Evolutionary conservation across 2,329 filamentous ascomycete species (phyloP).

Genomic region (Fonsecaea monophora): DNA sequence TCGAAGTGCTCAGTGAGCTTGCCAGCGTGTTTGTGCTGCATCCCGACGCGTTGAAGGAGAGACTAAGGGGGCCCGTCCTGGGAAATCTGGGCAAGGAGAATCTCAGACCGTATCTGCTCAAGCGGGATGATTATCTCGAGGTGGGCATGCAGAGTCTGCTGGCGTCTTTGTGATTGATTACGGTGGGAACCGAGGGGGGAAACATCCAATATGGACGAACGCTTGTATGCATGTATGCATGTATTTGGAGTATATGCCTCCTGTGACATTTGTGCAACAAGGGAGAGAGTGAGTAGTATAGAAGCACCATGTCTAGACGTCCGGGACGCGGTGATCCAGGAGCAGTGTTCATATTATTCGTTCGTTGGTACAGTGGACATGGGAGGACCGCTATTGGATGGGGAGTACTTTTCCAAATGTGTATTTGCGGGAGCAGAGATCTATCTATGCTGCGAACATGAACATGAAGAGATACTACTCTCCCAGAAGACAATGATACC

Average conservation of each 20-base stretch:
- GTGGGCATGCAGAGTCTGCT: constrained; percentile 84
- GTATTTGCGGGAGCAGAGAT: neutral
- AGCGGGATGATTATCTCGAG: constrained; percentile 81
- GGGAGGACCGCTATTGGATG: neutral
- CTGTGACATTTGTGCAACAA: no score
- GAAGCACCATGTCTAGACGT: no score
- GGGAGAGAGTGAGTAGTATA: no score
- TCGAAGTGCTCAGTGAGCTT: constrained; percentile 91
- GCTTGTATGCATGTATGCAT: neutral
- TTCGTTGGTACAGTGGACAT: neutral
- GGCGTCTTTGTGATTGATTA: constrained; percentile 42
- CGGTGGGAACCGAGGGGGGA: neutral
- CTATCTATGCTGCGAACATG: neutral
- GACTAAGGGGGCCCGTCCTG: constrained; percentile 50
- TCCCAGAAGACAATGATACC: constrained; percentile 9
- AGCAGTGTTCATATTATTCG: no score
- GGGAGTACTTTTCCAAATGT: neutral
- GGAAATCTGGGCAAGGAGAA: constrained; percentile 63
- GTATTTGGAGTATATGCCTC: neutral
- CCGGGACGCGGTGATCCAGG: no score
- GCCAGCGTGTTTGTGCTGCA: constrained; percentile 96
- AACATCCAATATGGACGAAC: neutral
- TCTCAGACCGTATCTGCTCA: constrained; percentile 83
- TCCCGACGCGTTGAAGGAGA: constrained; percentile 75
- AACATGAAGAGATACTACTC: neutral